phyloP scores from a whole-genome alignment of 78 protist genomes.

The Chrysochromulina tobinii region DNA sequence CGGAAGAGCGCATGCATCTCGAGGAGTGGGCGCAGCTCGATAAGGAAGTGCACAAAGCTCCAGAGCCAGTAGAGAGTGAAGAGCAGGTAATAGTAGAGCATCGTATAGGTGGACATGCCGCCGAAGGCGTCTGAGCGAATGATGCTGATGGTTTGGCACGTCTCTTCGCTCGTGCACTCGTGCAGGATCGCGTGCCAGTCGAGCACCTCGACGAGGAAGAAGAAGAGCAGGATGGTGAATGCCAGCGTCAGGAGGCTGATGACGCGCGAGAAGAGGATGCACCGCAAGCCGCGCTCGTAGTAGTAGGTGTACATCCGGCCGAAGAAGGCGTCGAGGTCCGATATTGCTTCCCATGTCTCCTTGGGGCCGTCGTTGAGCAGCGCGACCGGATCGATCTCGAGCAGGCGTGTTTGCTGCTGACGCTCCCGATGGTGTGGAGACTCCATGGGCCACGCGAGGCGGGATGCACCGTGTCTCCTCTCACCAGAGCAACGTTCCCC shows the following conservation, averaged over 20 bases:
- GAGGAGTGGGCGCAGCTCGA: background rate
- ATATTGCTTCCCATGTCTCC: constrained; percentile 7
- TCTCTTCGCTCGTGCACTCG: background rate
- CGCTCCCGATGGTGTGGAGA: too few relatives aligned
- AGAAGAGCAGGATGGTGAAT: background rate
- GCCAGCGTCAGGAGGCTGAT: constrained; percentile 10
- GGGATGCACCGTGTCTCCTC: too few relatives aligned
- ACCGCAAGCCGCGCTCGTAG: constrained; percentile 25
- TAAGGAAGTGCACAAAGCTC: background rate
- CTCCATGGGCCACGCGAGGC: too few relatives aligned
- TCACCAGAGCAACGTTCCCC: too few relatives aligned
- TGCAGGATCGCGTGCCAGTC: constrained; percentile 21
- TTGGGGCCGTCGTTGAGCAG: background rate
- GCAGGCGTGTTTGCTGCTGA: too few relatives aligned
- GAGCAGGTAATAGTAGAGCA: background rate
- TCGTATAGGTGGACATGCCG: background rate
- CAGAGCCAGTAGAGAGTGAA: constrained; percentile 17
- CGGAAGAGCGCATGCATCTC: background rate
- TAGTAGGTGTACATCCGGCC: constrained; percentile 20
- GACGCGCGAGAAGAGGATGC: constrained; percentile 4
- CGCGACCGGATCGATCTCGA: too few relatives aligned
- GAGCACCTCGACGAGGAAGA: background rate
- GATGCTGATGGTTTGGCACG: background rate
- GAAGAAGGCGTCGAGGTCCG: constrained; percentile 29
- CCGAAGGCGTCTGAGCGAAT: background rate